Percentiles rank a stretch among this genome's conserved stretches.
Evolutionary conservation across 352 stramenopile genomes (phyloP).

Genomic region (Saprolegnia parasitica): DNA sequence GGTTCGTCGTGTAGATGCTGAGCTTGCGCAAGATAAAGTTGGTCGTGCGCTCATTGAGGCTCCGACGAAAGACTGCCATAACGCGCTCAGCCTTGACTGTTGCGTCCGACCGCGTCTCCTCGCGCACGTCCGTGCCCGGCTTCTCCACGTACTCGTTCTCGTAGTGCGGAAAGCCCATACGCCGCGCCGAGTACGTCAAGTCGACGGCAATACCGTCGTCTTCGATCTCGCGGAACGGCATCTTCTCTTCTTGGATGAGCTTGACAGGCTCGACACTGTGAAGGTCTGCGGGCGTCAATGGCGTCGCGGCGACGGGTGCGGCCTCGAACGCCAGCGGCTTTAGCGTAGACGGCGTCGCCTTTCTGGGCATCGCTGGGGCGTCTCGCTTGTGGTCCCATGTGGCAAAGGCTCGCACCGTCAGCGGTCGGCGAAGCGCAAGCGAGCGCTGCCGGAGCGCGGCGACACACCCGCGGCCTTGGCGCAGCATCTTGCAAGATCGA

Average conservation of each 20-base stretch:
- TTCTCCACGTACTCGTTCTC: slow-evolving; percentile 38
- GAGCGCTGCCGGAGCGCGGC: background rate
- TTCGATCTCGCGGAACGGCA: slow-evolving; percentile 1
- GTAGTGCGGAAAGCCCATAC: slow-evolving; percentile 63
- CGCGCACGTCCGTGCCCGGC: slow-evolving; percentile 47
- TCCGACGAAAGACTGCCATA: slow-evolving; percentile 69
- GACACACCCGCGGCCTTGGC: background rate
- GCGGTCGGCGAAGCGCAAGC: background rate
- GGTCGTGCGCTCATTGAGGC: slow-evolving; percentile 80
- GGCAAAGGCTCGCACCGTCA: background rate
- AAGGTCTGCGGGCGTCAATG: background rate
- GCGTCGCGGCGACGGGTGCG: background rate
- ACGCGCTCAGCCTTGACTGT: slow-evolving; percentile 72
- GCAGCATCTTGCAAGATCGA: slow-evolving; percentile 14
- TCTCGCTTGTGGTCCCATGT: slow-evolving; percentile 29
- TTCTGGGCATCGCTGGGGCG: background rate
- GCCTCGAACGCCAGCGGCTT: background rate
- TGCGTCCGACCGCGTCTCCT: slow-evolving; percentile 59
- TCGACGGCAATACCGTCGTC: background rate
- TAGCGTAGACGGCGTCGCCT: background rate
- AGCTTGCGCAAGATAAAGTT: slow-evolving; percentile 76
- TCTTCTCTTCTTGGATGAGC: slow-evolving; percentile 17
- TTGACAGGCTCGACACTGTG: slow-evolving; percentile 4
- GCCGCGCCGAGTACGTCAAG: slow-evolving; percentile 35
- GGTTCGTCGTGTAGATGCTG: slow-evolving; percentile 71